phyloP scores from a whole-genome alignment of 805 yeast species.

The Hanseniaspora guilliermondii region DNA sequence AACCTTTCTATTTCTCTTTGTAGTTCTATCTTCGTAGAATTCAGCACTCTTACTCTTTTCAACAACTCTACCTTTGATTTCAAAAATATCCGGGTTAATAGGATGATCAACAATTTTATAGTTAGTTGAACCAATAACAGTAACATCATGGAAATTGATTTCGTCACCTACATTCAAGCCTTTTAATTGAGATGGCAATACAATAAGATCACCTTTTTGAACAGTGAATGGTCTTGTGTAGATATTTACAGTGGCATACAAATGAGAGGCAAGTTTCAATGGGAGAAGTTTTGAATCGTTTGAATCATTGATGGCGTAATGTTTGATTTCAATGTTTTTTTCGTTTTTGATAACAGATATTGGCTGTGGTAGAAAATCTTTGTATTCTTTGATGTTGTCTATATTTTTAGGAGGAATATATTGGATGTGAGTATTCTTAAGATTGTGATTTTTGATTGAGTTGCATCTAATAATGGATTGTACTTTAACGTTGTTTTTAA shows the following conservation, averaged over 20 bases:
- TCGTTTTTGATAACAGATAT: neutral
- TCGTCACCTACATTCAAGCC: slow-evolving; percentile 73
- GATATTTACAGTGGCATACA: slow-evolving; percentile 72
- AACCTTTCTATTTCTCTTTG: slow-evolving; percentile 67
- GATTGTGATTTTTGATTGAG: neutral
- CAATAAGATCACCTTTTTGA: slow-evolving; percentile 77
- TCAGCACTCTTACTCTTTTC: slow-evolving; percentile 76
- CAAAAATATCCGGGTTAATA: slow-evolving; percentile 41
- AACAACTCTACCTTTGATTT: slow-evolving; percentile 64
- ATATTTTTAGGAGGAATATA: neutral
- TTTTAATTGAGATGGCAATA: slow-evolving; percentile 65
- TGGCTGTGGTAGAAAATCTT: slow-evolving; percentile 9
- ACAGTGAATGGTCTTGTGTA: slow-evolving; percentile 79
- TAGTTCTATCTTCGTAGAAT: slow-evolving; percentile 59
- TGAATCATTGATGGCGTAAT: neutral
- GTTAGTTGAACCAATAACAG: slow-evolving; percentile 74
- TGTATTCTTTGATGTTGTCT: neutral
- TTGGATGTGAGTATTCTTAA: slow-evolving; percentile 2
- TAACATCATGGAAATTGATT: slow-evolving; percentile 60
- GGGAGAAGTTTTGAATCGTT: slow-evolving; percentile 10
- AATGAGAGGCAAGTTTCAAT: slow-evolving; percentile 50
- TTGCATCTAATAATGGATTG: neutral
- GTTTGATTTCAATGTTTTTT: neutral
- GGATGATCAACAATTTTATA: slow-evolving; percentile 51
- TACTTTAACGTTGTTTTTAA: neutral